These are phyloP conservation scores for Xylaria arbuscula DNA, from an alignment of 2,329 filamentous ascomycete species.

Conservation along the genomic window DNA sequence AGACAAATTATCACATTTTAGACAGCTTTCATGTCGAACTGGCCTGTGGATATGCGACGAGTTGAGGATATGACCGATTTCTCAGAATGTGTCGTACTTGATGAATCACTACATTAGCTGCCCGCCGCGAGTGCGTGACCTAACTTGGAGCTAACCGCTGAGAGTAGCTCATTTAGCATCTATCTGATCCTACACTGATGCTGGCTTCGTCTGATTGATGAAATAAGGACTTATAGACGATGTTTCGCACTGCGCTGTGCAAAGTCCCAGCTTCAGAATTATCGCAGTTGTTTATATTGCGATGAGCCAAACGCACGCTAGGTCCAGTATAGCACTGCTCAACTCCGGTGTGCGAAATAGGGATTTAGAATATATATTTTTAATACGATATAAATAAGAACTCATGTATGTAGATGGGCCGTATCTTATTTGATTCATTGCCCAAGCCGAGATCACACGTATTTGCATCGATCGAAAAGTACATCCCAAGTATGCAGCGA, in stretches of 20 bases:
- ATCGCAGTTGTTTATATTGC: background rate
- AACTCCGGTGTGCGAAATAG: too few species aligned
- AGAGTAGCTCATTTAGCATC: background rate
- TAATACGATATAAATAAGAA: background rate
- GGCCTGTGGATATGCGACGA: background rate
- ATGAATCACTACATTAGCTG: background rate
- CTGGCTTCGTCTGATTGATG: background rate
- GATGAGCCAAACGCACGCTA: too few species aligned
- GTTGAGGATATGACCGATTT: background rate
- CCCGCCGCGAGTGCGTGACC: background rate
- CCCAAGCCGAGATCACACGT: background rate
- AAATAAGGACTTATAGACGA: background rate
- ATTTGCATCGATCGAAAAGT: too few species aligned
- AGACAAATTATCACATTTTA: background rate
- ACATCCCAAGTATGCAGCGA: too few species aligned
- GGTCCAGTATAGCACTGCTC: too few species aligned
- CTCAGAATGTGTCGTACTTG: background rate
- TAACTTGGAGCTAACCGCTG: background rate
- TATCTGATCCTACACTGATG: background rate
- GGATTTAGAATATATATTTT: background rate
- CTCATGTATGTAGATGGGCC: background rate
- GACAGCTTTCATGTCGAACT: background rate
- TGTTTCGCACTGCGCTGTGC: too few species aligned
- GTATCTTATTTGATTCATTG: background rate
- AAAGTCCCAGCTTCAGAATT: background rate